Conservation (phyloP, 2,329 filamentous ascomycete genomes). For the Didymella exigua region DNA sequence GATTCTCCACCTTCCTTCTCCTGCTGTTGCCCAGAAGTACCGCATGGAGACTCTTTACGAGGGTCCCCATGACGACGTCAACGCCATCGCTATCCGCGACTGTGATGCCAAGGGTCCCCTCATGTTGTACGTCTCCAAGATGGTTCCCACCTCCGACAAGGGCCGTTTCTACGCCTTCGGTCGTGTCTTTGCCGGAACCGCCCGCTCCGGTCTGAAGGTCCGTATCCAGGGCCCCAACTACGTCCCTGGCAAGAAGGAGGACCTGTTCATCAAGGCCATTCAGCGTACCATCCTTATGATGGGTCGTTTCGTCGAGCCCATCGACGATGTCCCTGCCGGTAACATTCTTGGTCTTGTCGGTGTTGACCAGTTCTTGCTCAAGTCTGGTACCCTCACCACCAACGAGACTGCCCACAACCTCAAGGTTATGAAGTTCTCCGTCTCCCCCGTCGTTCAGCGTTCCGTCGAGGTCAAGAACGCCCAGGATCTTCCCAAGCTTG, state of each 20-base stretch:
- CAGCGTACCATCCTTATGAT: slow-evolving; percentile 99
- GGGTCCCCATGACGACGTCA: slow-evolving; percentile 90
- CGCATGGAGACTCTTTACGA: slow-evolving; percentile 99
- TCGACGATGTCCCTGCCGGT: slow-evolving; percentile 97
- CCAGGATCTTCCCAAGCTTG: slow-evolving; percentile 98
- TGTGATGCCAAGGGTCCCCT: slow-evolving; percentile 97
- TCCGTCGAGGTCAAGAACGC: slow-evolving; percentile 99
- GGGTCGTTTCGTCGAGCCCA: slow-evolving; percentile 98
- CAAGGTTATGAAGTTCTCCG: slow-evolving; percentile 99
- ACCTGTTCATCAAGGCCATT: slow-evolving; percentile 98
- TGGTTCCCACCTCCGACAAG: slow-evolving; percentile 99
- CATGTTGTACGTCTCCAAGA: slow-evolving; percentile 99
- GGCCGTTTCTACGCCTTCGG: slow-evolving; percentile 99
- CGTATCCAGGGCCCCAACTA: slow-evolving; percentile 99
- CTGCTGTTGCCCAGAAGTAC: slow-evolving; percentile 94
- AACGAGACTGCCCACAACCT: slow-evolving; percentile 98
- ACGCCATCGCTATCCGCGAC: slow-evolving; percentile 95
- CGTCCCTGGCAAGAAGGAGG: slow-evolving; percentile 96
- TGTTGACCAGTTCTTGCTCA: slow-evolving; percentile 99
- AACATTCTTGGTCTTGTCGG: slow-evolving; percentile 99
- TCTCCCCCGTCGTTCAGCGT: slow-evolving; percentile 97
- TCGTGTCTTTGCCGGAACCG: slow-evolving; percentile 99
- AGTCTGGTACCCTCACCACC: slow-evolving; percentile 99
- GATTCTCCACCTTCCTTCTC: slow-evolving; percentile 98
- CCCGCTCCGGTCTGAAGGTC: slow-evolving; percentile 97